Conservation (phyloP, 345 rosid species). For the Toxicodendron radicans region DNA sequence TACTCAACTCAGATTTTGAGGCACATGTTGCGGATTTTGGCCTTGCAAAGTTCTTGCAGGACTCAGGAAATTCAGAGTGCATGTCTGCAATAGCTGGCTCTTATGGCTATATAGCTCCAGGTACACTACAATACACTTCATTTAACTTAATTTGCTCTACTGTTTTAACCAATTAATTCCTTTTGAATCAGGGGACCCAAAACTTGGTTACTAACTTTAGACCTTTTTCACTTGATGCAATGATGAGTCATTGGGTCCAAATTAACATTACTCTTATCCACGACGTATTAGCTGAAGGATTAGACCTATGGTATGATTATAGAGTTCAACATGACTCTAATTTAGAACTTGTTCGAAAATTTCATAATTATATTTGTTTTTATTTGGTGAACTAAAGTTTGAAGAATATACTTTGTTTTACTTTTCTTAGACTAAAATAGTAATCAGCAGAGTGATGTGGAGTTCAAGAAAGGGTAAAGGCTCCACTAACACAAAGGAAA, state of each 20-base stretch:
- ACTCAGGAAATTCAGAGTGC: slow-evolving; percentile 80
- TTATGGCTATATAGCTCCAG: slow-evolving; percentile 97
- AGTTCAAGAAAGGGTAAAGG: slow-evolving; percentile 17
- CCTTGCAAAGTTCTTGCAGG: slow-evolving; percentile 80
- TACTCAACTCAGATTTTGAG: slow-evolving; percentile 79
- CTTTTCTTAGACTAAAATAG: slow-evolving; percentile 15
- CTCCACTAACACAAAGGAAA: slow-evolving; percentile 31
- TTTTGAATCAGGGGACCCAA: no score
- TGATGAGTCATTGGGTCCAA: slow-evolving; percentile 10
- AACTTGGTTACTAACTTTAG: no score
- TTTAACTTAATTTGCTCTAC: neutral
- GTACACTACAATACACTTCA: slow-evolving; percentile 44
- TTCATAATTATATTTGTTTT: no score
- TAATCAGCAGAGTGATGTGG: slow-evolving; percentile 13
- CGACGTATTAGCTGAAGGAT: no score
- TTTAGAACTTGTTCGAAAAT: no score
- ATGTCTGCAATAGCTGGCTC: slow-evolving; percentile 98
- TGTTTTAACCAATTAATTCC: no score
- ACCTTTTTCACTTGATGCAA: neutral
- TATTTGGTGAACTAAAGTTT: neutral
- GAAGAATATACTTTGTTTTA: slow-evolving; percentile 6
- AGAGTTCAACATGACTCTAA: no score
- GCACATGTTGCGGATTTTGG: slow-evolving; percentile 99
- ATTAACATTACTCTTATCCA: slow-evolving; percentile 12
- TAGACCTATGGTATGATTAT: neutral